Base-by-base conservation (phyloP, 176 grass and related monocot genomes). In the Cenchrus purpureus region DNA sequence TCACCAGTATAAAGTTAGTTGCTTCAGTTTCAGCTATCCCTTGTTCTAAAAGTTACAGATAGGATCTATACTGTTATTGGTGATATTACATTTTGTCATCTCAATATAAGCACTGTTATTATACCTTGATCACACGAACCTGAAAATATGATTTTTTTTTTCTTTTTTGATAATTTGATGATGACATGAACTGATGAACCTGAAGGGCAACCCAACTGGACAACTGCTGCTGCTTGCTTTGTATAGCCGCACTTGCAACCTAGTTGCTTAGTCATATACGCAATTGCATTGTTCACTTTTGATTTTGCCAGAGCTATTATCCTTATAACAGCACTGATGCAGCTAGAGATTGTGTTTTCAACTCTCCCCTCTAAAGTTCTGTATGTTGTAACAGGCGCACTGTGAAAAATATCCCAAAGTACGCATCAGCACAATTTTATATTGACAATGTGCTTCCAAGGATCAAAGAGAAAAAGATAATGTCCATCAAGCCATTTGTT, bases 371-470 rank as follows among this genome's bases (percentile, higher is more conserved):
- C 7, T 80, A 22, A 72, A 9, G 71, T 87, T 57, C 40, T 81
- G 28, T 77, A 66, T 82, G 54, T 71, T 81, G 29, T 82, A 73
- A 74, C 84, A 99, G 93, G 75, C 90, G 97, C 12, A 96, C 97
- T 40, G 90, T 99, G 58, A 99, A 99, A 87, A 99, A 99, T 79
- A 91, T 99, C 57, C 97, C 97, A 65, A 99, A 99, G 84, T 99
- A 99, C 86, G 93, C 93, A 81, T 89, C 93, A 9, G 97, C 97
- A 52, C 88, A 99, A 15, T 99, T 99, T 79, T 99, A 99, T 61
- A 95, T 99, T 54, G 97, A 99, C 74, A 99, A 99, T 68, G 97
- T 99, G 68, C 93, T 99, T 90, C 97, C 93, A 77, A 99, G 97
- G 88, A 89, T 99, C 79, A 95, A 88, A 88, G 97, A 99, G 75